Conservation (phyloP, 1,284 basidiomycete species). For the Athelia sp. region DNA sequence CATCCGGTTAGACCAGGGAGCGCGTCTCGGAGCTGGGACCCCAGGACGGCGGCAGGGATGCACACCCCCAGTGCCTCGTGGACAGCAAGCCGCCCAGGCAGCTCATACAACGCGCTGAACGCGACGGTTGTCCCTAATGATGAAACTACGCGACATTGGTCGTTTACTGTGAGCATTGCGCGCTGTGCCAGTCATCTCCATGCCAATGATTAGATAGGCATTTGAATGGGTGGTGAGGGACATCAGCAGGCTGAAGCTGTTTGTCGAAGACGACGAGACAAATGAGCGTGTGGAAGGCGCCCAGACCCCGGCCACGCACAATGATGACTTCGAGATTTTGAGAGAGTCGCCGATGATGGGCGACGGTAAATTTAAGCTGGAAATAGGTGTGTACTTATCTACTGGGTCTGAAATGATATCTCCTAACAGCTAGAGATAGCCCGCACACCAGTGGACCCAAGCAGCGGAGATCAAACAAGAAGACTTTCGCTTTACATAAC, state of each 20-base stretch:
- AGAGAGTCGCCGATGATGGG: constrained; percentile 63
- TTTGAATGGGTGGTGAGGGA: constrained; percentile 65
- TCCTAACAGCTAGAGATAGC: too few relatives aligned
- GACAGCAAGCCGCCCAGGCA: constrained; percentile 1
- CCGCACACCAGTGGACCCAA: constrained; percentile 20
- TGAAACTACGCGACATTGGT: constrained; percentile 54
- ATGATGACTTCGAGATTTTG: constrained; percentile 52
- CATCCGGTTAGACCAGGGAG: constrained; percentile 16
- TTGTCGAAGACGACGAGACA: constrained; percentile 37
- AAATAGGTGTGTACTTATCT: constrained; percentile 41
- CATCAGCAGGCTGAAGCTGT: constrained; percentile 48
- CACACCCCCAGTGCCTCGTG: not conserved
- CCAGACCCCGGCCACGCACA: constrained; percentile 14
- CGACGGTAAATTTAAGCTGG: constrained; percentile 69
- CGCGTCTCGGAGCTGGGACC: not conserved
- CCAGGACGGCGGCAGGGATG: not conserved
- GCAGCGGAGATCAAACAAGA: constrained; percentile 16
- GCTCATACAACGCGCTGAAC: not conserved
- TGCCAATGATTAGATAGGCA: constrained; percentile 35
- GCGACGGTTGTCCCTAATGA: constrained; percentile 20
- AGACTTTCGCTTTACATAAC: constrained; percentile 63
- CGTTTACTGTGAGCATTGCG: constrained; percentile 42
- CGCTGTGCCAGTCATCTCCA: not conserved
- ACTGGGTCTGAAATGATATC: too few relatives aligned
- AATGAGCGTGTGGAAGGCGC: constrained; percentile 10